Evolutionary conservation across 176 grass and related monocot species (phyloP).

Genomic region (Phragmites australis): DNA sequence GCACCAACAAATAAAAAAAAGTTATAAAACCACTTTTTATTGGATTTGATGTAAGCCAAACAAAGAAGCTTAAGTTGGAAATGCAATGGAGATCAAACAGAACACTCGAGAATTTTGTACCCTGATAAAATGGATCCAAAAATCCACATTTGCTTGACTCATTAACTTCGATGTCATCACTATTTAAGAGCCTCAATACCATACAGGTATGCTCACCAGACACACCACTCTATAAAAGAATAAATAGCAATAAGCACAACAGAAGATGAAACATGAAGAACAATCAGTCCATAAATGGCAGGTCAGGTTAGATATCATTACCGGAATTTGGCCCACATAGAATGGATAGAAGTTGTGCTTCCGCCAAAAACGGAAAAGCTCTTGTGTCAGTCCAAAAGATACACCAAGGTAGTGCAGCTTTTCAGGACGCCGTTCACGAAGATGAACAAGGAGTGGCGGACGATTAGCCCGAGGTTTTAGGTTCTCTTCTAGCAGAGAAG

Average conservation of each 20-base stretch:
- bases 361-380: slow-evolving; percentile 92
- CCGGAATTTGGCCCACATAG: slow-evolving; percentile 86
- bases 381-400: slow-evolving; percentile 88
- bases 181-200: slow-evolving; percentile 79
- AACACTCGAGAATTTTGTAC: slow-evolving; percentile 30
- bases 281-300: slow-evolving; percentile 2
- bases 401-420: slow-evolving; percentile 91
- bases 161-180: slow-evolving; percentile 60
- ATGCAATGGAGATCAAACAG: neutral
- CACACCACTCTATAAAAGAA: slow-evolving; percentile 74
- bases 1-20: neutral
- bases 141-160: slow-evolving; percentile 64
- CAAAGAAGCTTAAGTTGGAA: neutral
- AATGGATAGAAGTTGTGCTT: slow-evolving; percentile 89
- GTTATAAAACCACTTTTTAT: neutral
- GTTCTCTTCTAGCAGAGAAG: slow-evolving; percentile 82
- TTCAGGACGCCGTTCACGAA: slow-evolving; percentile 60
- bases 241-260: slow-evolving; percentile 22
- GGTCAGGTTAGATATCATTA: slow-evolving; percentile 50
- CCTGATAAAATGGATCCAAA: slow-evolving; percentile 89
- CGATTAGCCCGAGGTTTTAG: slow-evolving; percentile 78
- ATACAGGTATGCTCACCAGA: slow-evolving; percentile 98
- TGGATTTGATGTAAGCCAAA: neutral
- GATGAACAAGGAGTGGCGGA: slow-evolving; percentile 82
- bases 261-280: slow-evolving; percentile 32